Percentiles rank a stretch among this genome's conserved stretches.
phyloP scores from a whole-genome alignment of 768 basidiomycete genomes.

The Agaricus bisporus region DNA sequence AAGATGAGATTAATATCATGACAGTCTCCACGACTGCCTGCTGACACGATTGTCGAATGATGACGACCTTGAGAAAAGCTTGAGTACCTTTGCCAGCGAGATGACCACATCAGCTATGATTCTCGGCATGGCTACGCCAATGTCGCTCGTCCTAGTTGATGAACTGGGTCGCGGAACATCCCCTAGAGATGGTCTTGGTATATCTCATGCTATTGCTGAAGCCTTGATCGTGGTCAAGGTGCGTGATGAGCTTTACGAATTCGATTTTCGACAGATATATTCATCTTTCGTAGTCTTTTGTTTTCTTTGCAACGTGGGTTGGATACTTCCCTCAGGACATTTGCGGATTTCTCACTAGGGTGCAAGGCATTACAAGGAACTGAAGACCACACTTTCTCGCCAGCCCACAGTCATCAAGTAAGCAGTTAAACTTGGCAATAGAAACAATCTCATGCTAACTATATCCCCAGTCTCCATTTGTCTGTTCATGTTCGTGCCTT shows the following conservation, averaged over 20 bases:
- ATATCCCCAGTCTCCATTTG: slow-evolving; percentile 63
- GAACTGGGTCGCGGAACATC: slow-evolving; percentile 93
- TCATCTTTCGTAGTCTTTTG: slow-evolving; percentile 51
- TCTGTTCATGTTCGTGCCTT: slow-evolving; percentile 56
- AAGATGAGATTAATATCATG: not conserved
- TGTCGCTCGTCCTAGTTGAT: slow-evolving; percentile 80
- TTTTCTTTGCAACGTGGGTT: slow-evolving; percentile 85
- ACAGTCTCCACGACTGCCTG: slow-evolving; percentile 75
- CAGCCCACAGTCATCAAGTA: slow-evolving; percentile 82
- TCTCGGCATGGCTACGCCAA: slow-evolving; percentile 65
- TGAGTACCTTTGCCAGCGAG: slow-evolving; percentile 95
- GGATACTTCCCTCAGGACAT: not conserved
- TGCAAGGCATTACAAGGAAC: slow-evolving; percentile 71
- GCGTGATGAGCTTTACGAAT: slow-evolving; percentile 11
- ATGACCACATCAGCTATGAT: slow-evolving; percentile 94
- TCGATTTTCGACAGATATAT: slow-evolving; percentile 1
- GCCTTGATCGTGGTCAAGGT: slow-evolving; percentile 71
- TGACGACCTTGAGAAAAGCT: slow-evolving; percentile 80
- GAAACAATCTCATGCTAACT: not conserved
- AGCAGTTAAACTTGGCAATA: slow-evolving; percentile 16
- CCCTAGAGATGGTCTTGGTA: slow-evolving; percentile 73
- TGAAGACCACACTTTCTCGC: slow-evolving; percentile 67
- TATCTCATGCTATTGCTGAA: slow-evolving; percentile 80
- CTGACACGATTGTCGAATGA: slow-evolving; percentile 90
- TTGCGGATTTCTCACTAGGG: slow-evolving; percentile 1